Conservation (phyloP, 2,329 filamentous ascomycete genomes). For the Calonectria fujianensis region DNA sequence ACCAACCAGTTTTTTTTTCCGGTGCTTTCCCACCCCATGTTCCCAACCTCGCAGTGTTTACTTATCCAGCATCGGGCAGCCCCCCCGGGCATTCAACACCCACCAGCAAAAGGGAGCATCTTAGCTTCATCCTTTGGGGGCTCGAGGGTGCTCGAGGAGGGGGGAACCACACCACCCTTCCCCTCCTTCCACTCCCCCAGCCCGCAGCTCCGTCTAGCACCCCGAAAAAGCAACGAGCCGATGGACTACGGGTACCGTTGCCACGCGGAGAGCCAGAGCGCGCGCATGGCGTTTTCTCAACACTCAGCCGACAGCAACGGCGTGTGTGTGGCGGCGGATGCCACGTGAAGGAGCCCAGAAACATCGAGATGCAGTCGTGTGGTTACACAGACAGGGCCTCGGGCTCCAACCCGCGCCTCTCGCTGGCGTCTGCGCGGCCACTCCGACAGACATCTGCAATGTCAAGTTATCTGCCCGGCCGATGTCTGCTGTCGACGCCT, state of each 20-base stretch:
- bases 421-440: conserved; percentile 32
- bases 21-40: background rate
- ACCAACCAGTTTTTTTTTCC: background rate
- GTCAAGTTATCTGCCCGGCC: conserved; percentile 28
- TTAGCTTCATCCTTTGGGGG: conserved; percentile 26
- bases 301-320: conserved; percentile 31
- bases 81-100: conserved; percentile 24
- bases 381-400: conserved; percentile 40
- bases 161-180: conserved; percentile 17
- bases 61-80: conserved; percentile 6
- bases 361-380: conserved; percentile 44
- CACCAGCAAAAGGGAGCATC: conserved; percentile 20
- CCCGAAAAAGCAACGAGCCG: conserved; percentile 7
- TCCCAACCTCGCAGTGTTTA: conserved; percentile 22
- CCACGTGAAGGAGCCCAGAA: conserved; percentile 42
- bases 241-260: conserved; percentile 21
- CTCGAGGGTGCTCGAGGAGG: conserved; percentile 10
- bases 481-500: conserved; percentile 17
- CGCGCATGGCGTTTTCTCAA: conserved; percentile 28
- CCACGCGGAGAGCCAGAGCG: conserved; percentile 10
- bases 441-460: conserved; percentile 27
- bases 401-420: conserved; percentile 35
- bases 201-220: conserved; percentile 3
- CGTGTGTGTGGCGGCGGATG: conserved; percentile 26
- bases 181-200: background rate